Evolutionary conservation across 75 land plant species (phyloP).

Genomic region (Sequoiadendron giganteum): DNA sequence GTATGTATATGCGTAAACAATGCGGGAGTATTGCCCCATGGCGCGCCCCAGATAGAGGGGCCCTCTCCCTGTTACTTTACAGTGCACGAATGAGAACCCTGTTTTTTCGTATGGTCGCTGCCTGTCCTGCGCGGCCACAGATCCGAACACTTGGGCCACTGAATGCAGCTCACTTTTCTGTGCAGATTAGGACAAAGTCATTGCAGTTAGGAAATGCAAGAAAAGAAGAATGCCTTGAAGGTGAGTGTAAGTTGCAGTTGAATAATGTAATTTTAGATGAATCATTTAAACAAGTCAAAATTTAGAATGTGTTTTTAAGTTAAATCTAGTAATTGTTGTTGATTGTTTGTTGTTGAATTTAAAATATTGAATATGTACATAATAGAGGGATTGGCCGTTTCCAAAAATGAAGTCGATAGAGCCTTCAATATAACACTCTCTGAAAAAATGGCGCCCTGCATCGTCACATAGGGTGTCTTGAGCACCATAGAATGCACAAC

Average conservation of each 20-base stretch:
- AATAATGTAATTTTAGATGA: too few species aligned
- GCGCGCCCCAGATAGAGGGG: constrained; percentile 28
- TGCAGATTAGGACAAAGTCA: background rate
- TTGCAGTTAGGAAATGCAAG: background rate
- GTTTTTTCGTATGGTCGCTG: constrained; percentile 12
- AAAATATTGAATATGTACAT: constrained; percentile 7
- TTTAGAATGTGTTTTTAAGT: too few species aligned
- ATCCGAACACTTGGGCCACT: constrained; percentile 14
- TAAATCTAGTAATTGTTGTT: too few species aligned
- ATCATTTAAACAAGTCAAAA: too few species aligned
- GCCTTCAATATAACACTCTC: constrained; percentile 36
- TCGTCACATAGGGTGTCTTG: constrained; percentile 48
- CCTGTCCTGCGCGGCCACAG: constrained; percentile 24
- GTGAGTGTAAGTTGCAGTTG: too few species aligned
- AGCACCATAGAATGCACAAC: constrained; percentile 35
- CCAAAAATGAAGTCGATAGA: constrained; percentile 47
- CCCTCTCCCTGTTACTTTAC: constrained; percentile 12
- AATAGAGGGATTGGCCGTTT: constrained; percentile 28
- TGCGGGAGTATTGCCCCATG: constrained; percentile 22
- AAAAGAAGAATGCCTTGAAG: background rate
- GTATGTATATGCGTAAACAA: constrained; percentile 17
- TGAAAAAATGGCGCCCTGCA: constrained; percentile 40
- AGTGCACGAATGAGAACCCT: constrained; percentile 22
- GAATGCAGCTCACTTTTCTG: constrained; percentile 27
- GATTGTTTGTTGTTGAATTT: too few species aligned